These are phyloP conservation scores for Monilinia fructigena DNA, from an alignment of 2,329 filamentous ascomycete species.

Conservation along the genomic window DNA sequence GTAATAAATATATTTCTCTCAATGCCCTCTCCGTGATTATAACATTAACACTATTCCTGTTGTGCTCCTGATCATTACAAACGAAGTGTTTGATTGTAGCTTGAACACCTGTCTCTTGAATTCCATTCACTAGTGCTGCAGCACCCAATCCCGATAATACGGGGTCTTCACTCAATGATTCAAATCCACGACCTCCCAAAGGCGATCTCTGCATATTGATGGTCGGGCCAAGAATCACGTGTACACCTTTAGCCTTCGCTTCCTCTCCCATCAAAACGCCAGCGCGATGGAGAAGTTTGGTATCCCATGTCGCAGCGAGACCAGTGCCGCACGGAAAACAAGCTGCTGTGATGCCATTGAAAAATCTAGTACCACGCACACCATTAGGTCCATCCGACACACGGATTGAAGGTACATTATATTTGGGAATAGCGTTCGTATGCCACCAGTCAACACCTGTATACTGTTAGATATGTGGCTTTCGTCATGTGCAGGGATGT, in stretches of 20 bases:
- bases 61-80: constrained; percentile 61
- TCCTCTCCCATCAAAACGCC: constrained; percentile 67
- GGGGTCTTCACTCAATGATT: constrained; percentile 59
- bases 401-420: constrained; percentile 40
- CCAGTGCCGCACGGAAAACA: constrained; percentile 48
- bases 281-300: constrained; percentile 58
- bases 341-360: constrained; percentile 46
- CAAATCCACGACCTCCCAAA: constrained; percentile 59
- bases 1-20: constrained; percentile 57
- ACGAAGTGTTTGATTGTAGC: constrained; percentile 62
- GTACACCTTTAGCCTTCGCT: constrained; percentile 62
- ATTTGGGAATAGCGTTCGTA: constrained; percentile 36
- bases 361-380: constrained; percentile 39
- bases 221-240: constrained; percentile 59
- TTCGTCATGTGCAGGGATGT: neutral
- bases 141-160: constrained; percentile 56
- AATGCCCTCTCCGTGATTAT: constrained; percentile 56
- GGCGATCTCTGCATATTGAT: constrained; percentile 62
- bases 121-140: constrained; percentile 53
- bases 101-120: constrained; percentile 56
- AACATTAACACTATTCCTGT: constrained; percentile 54
- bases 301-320: constrained; percentile 65
- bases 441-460: constrained; percentile 41
- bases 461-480: constrained; percentile 25
- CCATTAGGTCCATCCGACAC: constrained; percentile 42